Percentiles rank a stretch among this genome's conserved stretches.
Conservation (phyloP, 148 eudicot species). For the Nepenthes mirabilis region DNA sequence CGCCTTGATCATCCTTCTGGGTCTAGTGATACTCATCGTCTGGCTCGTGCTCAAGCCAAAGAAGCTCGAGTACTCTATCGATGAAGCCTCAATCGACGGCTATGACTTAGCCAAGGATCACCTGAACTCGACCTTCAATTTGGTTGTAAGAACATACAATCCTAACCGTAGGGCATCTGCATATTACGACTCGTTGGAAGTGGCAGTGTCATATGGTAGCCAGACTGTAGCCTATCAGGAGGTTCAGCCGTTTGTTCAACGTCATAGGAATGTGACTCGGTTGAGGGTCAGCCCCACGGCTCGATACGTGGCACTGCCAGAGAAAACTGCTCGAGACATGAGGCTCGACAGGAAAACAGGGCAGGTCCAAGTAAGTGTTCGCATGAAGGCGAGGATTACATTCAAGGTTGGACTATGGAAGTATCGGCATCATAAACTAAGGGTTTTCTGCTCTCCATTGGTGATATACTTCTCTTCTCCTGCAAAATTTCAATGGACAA, state of each 20-base stretch:
- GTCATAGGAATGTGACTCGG: slow-evolving; percentile 34
- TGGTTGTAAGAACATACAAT: slow-evolving; percentile 38
- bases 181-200: slow-evolving; percentile 48
- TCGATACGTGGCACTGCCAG: slow-evolving; percentile 14
- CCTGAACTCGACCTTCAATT: slow-evolving; percentile 39
- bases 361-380: slow-evolving; percentile 34
- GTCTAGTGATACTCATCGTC: slow-evolving; percentile 39
- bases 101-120: slow-evolving; percentile 31
- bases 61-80: slow-evolving; percentile 39
- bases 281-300: slow-evolving; percentile 23
- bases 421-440: slow-evolving; percentile 32
- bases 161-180: slow-evolving; percentile 42
- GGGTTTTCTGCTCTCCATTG: slow-evolving; percentile 37
- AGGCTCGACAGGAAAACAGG: slow-evolving; percentile 41
- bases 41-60: slow-evolving; percentile 55
- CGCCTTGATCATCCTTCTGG: slow-evolving; percentile 38
- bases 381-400: slow-evolving; percentile 33
- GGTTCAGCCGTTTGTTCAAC: slow-evolving; percentile 43
- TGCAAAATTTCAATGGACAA: slow-evolving; percentile 21
- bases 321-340: slow-evolving; percentile 16
- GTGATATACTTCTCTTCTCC: slow-evolving; percentile 27
- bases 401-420: slow-evolving; percentile 56
- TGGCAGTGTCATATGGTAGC: slow-evolving; percentile 28
- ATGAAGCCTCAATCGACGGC: slow-evolving; percentile 35
- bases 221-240: slow-evolving; percentile 14